These are phyloP conservation scores for Penicillium sp. DNA, from an alignment of 2,329 filamentous ascomycete genomes.

Conservation along the genomic window DNA sequence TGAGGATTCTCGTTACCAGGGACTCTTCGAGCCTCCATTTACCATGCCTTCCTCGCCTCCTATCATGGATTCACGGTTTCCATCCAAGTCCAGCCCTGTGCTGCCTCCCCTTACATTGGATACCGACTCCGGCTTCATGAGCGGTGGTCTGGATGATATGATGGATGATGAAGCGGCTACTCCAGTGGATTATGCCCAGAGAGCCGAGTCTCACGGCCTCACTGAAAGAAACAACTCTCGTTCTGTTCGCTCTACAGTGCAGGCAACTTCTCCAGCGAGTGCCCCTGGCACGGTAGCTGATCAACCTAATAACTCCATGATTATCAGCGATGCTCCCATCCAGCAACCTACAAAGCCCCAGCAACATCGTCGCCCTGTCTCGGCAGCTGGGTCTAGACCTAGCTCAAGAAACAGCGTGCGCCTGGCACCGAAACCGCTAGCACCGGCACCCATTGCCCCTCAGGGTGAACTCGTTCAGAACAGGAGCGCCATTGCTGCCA, in stretches of 20 bases:
- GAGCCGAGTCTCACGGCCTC: slow-evolving; percentile 18
- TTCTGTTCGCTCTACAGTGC: slow-evolving; percentile 24
- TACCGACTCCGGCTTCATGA: slow-evolving; percentile 80
- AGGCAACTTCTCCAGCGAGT: slow-evolving; percentile 29
- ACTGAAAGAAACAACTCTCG: slow-evolving; percentile 21
- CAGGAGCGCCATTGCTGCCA: slow-evolving; percentile 42
- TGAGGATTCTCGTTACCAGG: slow-evolving; percentile 51
- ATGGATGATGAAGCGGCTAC: slow-evolving; percentile 59
- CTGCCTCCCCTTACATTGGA: slow-evolving; percentile 59
- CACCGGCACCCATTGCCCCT: slow-evolving; percentile 33
- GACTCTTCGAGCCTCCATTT: slow-evolving; percentile 65
- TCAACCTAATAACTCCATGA: slow-evolving; percentile 20
- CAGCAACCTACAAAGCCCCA: slow-evolving; percentile 25
- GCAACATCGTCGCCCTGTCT: slow-evolving; percentile 28
- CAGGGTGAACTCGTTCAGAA: neutral
- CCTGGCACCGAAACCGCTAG: slow-evolving; percentile 37
- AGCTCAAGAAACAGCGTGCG: slow-evolving; percentile 39
- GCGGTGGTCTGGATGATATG: slow-evolving; percentile 68
- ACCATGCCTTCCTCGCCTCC: slow-evolving; percentile 91
- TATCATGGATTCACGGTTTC: slow-evolving; percentile 63
- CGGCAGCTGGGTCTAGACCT: slow-evolving; percentile 35
- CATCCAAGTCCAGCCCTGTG: slow-evolving; percentile 76
- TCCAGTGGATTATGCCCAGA: slow-evolving; percentile 26
- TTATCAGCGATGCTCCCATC: slow-evolving; percentile 17
- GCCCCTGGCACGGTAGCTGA: slow-evolving; percentile 18